Base-by-base conservation (phyloP, 768 basidiomycete genomes). In the Candolleomyces aberdarensis region DNA sequence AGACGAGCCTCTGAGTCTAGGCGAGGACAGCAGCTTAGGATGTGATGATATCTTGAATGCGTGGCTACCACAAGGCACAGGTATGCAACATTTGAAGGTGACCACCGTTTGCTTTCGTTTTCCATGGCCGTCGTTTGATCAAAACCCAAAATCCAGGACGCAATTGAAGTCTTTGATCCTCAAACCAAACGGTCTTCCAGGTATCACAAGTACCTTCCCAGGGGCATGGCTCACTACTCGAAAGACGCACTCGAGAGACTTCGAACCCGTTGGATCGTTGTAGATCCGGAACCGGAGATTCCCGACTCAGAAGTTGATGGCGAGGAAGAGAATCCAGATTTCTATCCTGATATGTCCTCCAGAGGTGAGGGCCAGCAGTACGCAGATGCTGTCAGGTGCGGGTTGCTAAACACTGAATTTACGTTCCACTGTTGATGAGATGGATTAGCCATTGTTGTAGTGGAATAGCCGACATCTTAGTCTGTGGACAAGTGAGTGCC, bases 381-480 rank as follows among this genome's bases (percentile, higher is more conserved):
- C 48, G 72, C 73, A 51, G 76, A 81, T 65, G 70, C 70, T 17
- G 74, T 75, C 17, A 66, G 65, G 68, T 70, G 57, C 59, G 65
- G 46, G 5, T 31, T 47, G 39, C 11, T 5, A 56, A 52, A 41
- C 56, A 14, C 15, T 20, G 44, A 46, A 17, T 57, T 54, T 36
- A 14, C 48, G 3, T 40, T 26, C 10, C 5, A 51, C 31, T 3
- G 32, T 31, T 41, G 60, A 43, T 40, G n/a, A 53, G 53, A 50
- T n/a, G 47, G 32, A 39, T 20, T 49, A 72, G 67, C 46, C 72
- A 80, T 54, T 59, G 65, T 7, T 65, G 65, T 4, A 80, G 78
- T 59, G 79, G 80, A 39, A 71, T 84, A n/a, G 69, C 72, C 57
- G 83, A 84, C 64, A 81, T 84, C 36, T 69, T 85, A 61, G 72